Evolutionary conservation across 352 stramenopile genomes (phyloP), one percentile per base, ranked within the genome.

Genomic region (Phytophthora citricola): DNA sequence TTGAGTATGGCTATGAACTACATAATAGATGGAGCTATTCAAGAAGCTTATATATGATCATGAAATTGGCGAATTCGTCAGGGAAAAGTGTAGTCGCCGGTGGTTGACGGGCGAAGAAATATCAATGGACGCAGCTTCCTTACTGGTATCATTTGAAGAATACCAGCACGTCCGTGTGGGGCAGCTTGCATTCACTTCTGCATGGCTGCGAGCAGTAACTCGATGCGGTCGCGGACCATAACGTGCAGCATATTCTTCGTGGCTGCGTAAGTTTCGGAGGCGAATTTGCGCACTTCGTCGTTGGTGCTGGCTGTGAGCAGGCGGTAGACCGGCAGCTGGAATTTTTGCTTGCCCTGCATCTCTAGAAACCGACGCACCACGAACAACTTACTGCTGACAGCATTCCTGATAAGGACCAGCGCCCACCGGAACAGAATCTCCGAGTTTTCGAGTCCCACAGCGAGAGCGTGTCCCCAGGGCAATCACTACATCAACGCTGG

Each of bases 321-420:
- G 11, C 85, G 79, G 66, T 89, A 93, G 38, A 91, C 62, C 50
- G 85, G 85, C 22, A 93, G 81, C 63, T 90, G 82, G 65, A 92
- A 92, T 57, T 93, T 93, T 38, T 93, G 85, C 57, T 93, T 93
- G 57, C 85, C 83, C 55, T 93, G 85, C 53, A 85, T 76, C 41
- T 79, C 69, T 27, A 93, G 58, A 49, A 93, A 93, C 34, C 59
- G 61, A 27, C 51, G 63, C 14, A 93, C 83, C 58, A 79, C 72
- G 6, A 67, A 59, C 34, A 89, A 44, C 27, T 81, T 83, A 41
- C 50, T 63, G 26, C 77, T 34, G 44, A 91, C 78, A 1, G 47
- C 41, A 64, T 93, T 91, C 58, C 79, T 88, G 67, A 92, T 82
- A 41, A 93, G 69, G 14, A 92, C 58, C 39, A 81, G 68, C 5